Base-by-base conservation (phyloP, 306 rosid genomes). In the Prosopis cineraria region DNA sequence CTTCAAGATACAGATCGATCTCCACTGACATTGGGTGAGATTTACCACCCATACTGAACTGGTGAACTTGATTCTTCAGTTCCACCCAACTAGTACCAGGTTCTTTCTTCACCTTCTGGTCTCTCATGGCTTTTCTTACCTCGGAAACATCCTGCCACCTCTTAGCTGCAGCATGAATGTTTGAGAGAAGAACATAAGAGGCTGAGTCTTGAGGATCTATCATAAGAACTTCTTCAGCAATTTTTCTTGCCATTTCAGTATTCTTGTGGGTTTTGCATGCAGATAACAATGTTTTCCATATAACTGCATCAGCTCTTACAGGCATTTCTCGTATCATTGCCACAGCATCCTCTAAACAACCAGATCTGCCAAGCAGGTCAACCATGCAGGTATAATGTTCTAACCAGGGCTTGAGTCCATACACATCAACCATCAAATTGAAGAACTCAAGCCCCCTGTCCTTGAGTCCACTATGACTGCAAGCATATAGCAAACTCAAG, bases 71-170 rank as follows among this genome's bases (percentile, higher is more conserved):
- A 81, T 87, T 92, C 83, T 88, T 89, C 52, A 95, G 72, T 88
- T 93, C 99, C 47, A 93, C 75, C 96, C 98, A 95, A 56, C 98
- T 95, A 80, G 87, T 67, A 44, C 93, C 98, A 9, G 93, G 93
- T 70, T 91, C 97, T 84, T 89, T 90, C 90, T 85, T 89, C 78
- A 92, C 87, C 72, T 72, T 87, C 75, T 75, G 85, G 56, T 89
- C 89, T 80, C 90, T 86, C 98, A 92, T 93, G 71, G 82, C 85
- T 73, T 78, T 91, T 83, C 98, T 87, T 22, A 95, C 79, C 71
- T 84, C 83, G 37, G 93, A 91, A 84, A 95, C 96, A 78, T 88
- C 91, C 50, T 85, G 85, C 98, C 99, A 95, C 81, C 88, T 85
- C 76, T 83, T 84, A 9, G 92, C 93, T 27, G 93, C 89, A 75